phyloP scores from a whole-genome alignment of 2,329 filamentous ascomycete genomes.

The Penicillium sp. region DNA sequence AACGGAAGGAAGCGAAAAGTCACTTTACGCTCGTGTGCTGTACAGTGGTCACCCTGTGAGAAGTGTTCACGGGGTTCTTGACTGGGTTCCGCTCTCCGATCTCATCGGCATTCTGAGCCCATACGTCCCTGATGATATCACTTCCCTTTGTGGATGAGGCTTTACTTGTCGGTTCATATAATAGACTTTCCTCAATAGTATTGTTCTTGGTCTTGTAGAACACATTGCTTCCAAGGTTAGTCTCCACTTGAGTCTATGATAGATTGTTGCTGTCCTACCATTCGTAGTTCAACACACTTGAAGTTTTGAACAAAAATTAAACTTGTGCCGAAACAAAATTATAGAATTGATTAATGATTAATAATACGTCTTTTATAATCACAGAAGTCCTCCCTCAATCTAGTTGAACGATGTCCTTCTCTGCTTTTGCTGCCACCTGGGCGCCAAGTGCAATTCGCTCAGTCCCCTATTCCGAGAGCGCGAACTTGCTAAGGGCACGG shows the following conservation, averaged over 20 bases:
- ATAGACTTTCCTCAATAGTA: not conserved
- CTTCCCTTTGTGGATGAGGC: slow-evolving; percentile 24
- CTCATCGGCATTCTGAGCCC: slow-evolving; percentile 30
- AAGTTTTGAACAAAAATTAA: not conserved
- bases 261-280: too few species aligned
- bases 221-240: too few species aligned
- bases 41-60: slow-evolving; percentile 34
- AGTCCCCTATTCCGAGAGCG: slow-evolving; percentile 8
- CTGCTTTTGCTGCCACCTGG: too few species aligned
- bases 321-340: not conserved
- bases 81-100: slow-evolving; percentile 29
- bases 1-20: not conserved
- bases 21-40: slow-evolving; percentile 30
- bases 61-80: slow-evolving; percentile 32
- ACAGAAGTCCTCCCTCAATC: not conserved
- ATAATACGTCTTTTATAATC: not conserved
- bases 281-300: too few species aligned
- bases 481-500: slow-evolving; percentile 37
- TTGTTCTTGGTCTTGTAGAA: too few species aligned
- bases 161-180: not conserved
- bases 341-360: not conserved
- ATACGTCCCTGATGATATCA: slow-evolving; percentile 32
- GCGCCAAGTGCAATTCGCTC: not conserved
- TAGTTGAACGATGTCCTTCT: too few species aligned
- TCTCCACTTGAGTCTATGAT: too few species aligned